Evolutionary conservation across 2,329 filamentous ascomycete species (phyloP), one percentile per base, ranked within the genome.

Genomic region (Epichloe amarillans): DNA sequence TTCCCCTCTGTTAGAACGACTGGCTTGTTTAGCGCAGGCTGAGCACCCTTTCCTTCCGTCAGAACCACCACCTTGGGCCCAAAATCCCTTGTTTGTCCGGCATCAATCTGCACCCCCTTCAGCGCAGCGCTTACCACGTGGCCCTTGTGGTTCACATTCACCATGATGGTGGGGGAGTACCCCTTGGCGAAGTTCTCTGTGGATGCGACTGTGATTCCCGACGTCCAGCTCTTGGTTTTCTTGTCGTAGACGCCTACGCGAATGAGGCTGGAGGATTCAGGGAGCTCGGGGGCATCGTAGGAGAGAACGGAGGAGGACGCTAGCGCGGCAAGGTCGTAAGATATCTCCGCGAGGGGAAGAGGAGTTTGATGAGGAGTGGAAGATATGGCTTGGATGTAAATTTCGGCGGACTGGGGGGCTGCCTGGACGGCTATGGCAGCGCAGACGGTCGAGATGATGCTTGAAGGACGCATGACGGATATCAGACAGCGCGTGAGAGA

Each of bases 61-160:
- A 75, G 60, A 46, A 84, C 66, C 49, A 72, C 63, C 7, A 75
- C 77, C 67, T 79, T 72, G 43, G 81, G 79, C 0, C 79, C 79
- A 66, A 83, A 83, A 61, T 83, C 79, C 55, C 80, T 71, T 58
- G 80, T 84, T 57, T 77, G 72, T 2, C 80, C 80, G 11, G 80
- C 80, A 61, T 84, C 80, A 51, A 84, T 77, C 57, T 63, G 63
- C 19, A 79, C 73, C n/a, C 79, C 79, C 61, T 74, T 75, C 45
- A 74, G 62, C 36, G 70, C 69, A 14, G 73, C 76, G 26, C 79
- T 74, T 46, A 80, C 58, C 2, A 78, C 65, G 7, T 66, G 63
- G 7, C 71, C 73, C 39, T 55, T 53, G 21, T 61, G 61, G 55
- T 75, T 73, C 38, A 82, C 66, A 2, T 71, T 72, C 12, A 84